Base-by-base conservation (phyloP, 2,329 filamentous ascomycete genomes). In the Paraphaeosphaeria minitans region DNA sequence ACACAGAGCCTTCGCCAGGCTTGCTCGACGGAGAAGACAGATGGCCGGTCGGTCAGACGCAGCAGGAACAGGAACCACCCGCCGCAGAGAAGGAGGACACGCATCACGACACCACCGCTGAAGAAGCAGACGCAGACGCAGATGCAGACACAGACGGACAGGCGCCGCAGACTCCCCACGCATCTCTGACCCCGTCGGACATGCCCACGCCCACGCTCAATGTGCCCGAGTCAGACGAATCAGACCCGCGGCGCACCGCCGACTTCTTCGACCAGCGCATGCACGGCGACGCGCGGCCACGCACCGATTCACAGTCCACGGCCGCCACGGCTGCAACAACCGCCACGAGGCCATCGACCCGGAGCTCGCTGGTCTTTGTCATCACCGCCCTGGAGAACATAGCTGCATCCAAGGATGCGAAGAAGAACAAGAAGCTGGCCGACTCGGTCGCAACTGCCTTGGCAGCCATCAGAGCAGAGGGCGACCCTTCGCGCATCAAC, bases 351-450 rank as follows among this genome's bases (percentile, higher is more conserved):
- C 81, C 82, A 71, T 85, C 87, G 74, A 89, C 87, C 68, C 90
- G 96, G 82, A 96, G 90, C 84, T 98, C 95, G 67, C 89, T 96
- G 71, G 93, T 97, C 71, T 99, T 99, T 76, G 92, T 99, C 71
- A 89, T 96, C 72, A 93, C 91, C 72, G 94, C 95, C 41, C 82
- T 99, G 74, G 95, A 97, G 82, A 89, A 89, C 75, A 97, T 99
- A 73, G 91, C 91, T 60, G 86, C 89, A 56, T 96, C 93, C 48
- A 96, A 94, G 79, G 94, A 99, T 81, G 93, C 93, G 53, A 86
- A 90, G 76, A 91, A 89, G 79, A 93, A 89, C 76, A 95, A 93
- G 77, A 88, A 92, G 72, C 84, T 99, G 42, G 87, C 86, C 62
- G 93, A 97, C 61, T 85, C 92, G 39, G 88, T 93, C 56, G 89